Evolutionary conservation across 805 yeast species (phyloP), one percentile per base, ranked within the genome.

Genomic region (Zygosaccharomyces kombuchaensis): DNA sequence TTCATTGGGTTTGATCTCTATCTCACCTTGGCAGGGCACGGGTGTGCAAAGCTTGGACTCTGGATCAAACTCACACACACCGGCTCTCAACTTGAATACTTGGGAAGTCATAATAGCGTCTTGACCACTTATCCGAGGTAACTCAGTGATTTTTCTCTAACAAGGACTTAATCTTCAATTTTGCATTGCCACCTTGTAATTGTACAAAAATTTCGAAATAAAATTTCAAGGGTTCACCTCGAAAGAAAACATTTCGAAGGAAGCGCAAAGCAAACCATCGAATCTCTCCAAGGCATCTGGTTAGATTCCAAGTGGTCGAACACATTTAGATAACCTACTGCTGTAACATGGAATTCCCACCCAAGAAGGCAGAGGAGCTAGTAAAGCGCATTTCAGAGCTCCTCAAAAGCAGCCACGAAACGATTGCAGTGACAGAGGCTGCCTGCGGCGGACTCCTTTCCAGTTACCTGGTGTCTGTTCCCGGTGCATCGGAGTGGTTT

Each of bases 391-490:
- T 87, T 35, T 81, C 93, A 0, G 65, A 62, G 29, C 69, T 81
- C 4, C 71, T 87, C 19, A 65, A 76, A 14, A 59, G 63, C 14
- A 70, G 80, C 22, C 65, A 73, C 10, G 81, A 82, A 60, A 84
- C 95, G 0, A 67, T 87, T 17, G 86, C 95, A 0, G 83, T 85
- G 1, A 81, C 90, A 5, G 96, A 87, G 57, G 89, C 90, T 2
- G 95, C 96, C 0, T 87, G 96, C 63, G 96, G 96, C 7, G 96
- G 96, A 0, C 72, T 87, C 12, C 68, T 87, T 6, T 82, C 93
- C 3, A 86, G 95, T 1, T 87, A 85, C 57, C 62, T 87, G 16
- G 88, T 88, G 5, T 77, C 91, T 1, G 80, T 85, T 3, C 90
- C 95, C 0, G 96, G 96, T 3, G 96, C 96, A 0, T 83, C 93